A percentile compares a stretch with the other conserved stretches of the same genome.
Evolutionary conservation across 306 rosid genomes (phyloP).

Genomic region (Herpetospermum pedunculosum): DNA sequence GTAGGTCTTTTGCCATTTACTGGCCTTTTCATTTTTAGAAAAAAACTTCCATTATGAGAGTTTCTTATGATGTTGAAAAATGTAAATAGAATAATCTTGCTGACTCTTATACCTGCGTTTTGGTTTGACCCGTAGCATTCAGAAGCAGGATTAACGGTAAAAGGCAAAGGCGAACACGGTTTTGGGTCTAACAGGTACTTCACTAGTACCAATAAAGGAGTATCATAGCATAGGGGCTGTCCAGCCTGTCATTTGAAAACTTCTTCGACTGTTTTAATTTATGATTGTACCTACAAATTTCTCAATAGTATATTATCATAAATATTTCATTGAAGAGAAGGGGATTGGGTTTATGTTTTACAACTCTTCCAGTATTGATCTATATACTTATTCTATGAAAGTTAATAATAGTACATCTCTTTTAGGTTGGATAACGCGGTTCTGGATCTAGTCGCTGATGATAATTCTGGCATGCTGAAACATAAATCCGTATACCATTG

Average conservation of each 20-base stretch:
- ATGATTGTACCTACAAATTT: background rate
- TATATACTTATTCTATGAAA: background rate
- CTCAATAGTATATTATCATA: background rate
- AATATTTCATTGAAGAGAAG: background rate
- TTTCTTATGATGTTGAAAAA: background rate
- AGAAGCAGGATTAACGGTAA: slow-evolving; percentile 78
- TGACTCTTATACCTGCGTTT: background rate
- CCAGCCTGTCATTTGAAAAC: background rate
- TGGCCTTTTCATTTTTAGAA: background rate
- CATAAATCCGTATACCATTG: slow-evolving; percentile 81
- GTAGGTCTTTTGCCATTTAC: slow-evolving; percentile 29
- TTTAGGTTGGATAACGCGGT: slow-evolving; percentile 81
- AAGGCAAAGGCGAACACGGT: slow-evolving; percentile 61
- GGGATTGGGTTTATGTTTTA: background rate
- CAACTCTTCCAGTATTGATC: background rate
- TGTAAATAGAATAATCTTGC: background rate
- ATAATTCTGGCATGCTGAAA: slow-evolving; percentile 63
- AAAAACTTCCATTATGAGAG: background rate
- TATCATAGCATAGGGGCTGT: background rate
- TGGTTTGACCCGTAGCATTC: slow-evolving; percentile 36
- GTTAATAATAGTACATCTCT: background rate
- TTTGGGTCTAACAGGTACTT: slow-evolving; percentile 67
- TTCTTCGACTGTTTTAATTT: background rate
- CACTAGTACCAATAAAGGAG: background rate
- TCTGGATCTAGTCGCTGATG: slow-evolving; percentile 84